Base-by-base conservation (phyloP, 2,329 filamentous ascomycete genomes). In the Triangularia setosa region DNA sequence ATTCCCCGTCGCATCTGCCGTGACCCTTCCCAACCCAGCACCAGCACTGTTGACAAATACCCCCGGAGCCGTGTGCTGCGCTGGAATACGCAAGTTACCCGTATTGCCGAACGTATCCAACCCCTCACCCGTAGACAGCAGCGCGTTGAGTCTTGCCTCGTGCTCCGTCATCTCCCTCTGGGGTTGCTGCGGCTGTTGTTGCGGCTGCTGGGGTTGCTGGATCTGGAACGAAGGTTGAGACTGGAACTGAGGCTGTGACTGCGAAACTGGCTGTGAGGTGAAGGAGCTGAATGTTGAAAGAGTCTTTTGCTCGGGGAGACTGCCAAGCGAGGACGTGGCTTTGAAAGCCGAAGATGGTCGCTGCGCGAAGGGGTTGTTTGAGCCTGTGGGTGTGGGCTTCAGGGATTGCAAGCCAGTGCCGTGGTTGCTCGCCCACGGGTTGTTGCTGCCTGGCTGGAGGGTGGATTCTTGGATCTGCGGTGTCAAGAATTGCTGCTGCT, bases 31-130 rank as follows among this genome's bases (percentile, higher is more conserved):
- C 64, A 91, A 79, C n/a, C 92, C 91, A 40, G 90, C 83, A 58
- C 95, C 95, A 6, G 95, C 93, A 65, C 92, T 96, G 79, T 99
- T 99, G 79, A 99, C 90, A 75, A 98, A 99, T 0, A 91, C 96
- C 25, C 94, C 95, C 0, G 95, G 95, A 1, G 95, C 93, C 0
- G 95, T 99, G 77, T 99, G 95, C 75, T 99, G 95, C 1, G 95
- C 89, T 1, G 95, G 95, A 68, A 99, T 96, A 77, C 95, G 93
- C 56, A 97, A 83, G 69, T 98, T 92, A 70, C 95, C 95, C n/a
- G 92, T 92, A 76, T 99, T 99, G 69, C 95, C 95, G 75, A 96
- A 99, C 0, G 95, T 99, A 75, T 99, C 95, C 81, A 96, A 91
- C 24, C 95, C 95, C 64, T 99, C 95, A 69, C 95, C 93, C 24